Evolutionary conservation across 768 basidiomycete genomes (phyloP).

Genomic region (Mycena floridula): DNA sequence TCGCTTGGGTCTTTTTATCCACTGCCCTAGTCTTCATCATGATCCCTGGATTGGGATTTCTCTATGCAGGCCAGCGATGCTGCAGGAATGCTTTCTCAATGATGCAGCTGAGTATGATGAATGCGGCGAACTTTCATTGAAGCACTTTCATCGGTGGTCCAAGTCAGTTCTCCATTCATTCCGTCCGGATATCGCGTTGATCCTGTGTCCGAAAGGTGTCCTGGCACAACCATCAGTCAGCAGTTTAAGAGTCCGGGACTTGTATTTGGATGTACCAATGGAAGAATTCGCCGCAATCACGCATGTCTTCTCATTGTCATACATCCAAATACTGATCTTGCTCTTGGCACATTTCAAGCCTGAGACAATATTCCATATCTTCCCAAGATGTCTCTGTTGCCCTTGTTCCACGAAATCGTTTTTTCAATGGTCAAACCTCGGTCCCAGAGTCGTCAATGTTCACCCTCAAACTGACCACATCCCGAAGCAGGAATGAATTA

Average conservation of each 20-base stretch:
- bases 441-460: no score
- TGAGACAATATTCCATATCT: no score
- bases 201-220: conserved; percentile 64
- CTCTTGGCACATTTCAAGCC: no score
- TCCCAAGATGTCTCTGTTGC: no score
- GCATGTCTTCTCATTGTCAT: conserved; percentile 22
- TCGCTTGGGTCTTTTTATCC: conserved; percentile 54
- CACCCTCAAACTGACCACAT: no score
- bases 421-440: no score
- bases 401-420: no score
- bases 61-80: conserved; percentile 69
- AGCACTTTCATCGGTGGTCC: conserved; percentile 60
- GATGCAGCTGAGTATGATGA: conserved; percentile 76
- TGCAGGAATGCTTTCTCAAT: conserved; percentile 91
- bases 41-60: conserved; percentile 52
- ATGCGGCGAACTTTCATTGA: conserved; percentile 69
- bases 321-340: not conserved
- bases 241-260: conserved; percentile 42
- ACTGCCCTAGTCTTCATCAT: conserved; percentile 61
- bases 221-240: conserved; percentile 49
- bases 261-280: conserved; percentile 56
- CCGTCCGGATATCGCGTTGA: conserved; percentile 33
- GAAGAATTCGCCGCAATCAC: conserved; percentile 27
- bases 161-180: conserved; percentile 12
- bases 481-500: no score